Conservation (phyloP, 2,329 filamentous ascomycete species). For the Trichoderma semiorbis region DNA sequence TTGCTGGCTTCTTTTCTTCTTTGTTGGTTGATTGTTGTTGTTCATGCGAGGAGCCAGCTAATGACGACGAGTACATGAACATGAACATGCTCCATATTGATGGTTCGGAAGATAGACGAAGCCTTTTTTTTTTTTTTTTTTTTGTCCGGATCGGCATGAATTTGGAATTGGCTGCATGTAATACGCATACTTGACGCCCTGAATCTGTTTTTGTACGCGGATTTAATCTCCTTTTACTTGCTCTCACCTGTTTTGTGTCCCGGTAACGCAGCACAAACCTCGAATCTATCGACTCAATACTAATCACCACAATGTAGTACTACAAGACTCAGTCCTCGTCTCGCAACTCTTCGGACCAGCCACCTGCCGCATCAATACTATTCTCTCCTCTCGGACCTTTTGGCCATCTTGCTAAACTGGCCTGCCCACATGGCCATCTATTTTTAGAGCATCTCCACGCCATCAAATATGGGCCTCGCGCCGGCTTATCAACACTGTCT, state of each 20-base stretch:
- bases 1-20: neutral
- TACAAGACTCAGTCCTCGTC: neutral
- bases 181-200: neutral
- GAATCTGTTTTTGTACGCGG: neutral
- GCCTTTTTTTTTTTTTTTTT: neutral
- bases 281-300: neutral
- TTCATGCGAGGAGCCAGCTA: neutral
- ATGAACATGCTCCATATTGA: neutral
- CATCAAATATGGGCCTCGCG: neutral
- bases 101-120: neutral
- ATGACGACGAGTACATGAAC: neutral
- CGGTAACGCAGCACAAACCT: neutral
- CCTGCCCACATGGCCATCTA: neutral
- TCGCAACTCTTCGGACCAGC: neutral
- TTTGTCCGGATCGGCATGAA: neutral
- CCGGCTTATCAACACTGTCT: neutral
- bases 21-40: neutral
- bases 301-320: neutral
- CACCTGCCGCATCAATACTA: neutral
- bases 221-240: neutral
- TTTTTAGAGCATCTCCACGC: neutral
- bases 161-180: neutral
- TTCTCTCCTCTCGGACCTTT: neutral
- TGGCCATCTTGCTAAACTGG: neutral
- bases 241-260: neutral